A percentile compares a stretch with the other conserved stretches of the same genome.
These are phyloP conservation scores for Ceratocystis harringtonii DNA, from an alignment of 2,329 filamentous ascomycete genomes.

Conservation along the genomic window DNA sequence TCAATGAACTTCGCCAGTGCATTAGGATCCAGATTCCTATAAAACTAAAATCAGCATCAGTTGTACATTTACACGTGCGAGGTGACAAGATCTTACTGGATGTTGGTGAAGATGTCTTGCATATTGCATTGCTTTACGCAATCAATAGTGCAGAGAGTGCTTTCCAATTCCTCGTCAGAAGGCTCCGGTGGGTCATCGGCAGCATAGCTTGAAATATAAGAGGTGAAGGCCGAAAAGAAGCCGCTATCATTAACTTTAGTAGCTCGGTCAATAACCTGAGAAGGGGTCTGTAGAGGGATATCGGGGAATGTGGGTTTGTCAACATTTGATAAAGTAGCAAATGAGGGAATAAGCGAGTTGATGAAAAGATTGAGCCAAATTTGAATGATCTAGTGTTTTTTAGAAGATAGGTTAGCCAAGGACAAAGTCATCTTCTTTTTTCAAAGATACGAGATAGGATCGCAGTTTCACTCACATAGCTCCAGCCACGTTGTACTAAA, in stretches of 20 bases:
- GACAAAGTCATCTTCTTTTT: background rate
- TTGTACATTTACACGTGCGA: background rate
- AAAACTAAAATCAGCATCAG: conserved; percentile 1
- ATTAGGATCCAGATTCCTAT: conserved; percentile 44
- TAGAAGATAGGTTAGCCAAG: conserved; percentile 20
- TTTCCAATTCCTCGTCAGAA: conserved; percentile 91
- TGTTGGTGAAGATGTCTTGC: conserved; percentile 65
- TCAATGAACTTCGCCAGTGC: conserved; percentile 41
- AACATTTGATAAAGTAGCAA: conserved; percentile 41
- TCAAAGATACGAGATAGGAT: background rate
- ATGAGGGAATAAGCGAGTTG: conserved; percentile 79
- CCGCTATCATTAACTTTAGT: conserved; percentile 64
- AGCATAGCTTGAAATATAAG: conserved; percentile 96
- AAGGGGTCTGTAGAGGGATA: conserved; percentile 81
- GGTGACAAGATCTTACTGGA: conserved; percentile 42
- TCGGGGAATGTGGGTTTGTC: conserved; percentile 37
- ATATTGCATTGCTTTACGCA: conserved; percentile 85
- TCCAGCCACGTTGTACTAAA: conserved; percentile 63
- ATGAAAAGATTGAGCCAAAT: conserved; percentile 94
- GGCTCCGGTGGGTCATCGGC: conserved; percentile 95
- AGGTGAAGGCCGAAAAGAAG: conserved; percentile 85
- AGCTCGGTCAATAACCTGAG: conserved; percentile 81
- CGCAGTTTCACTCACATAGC: conserved; percentile 43
- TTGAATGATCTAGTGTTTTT: conserved; percentile 53
- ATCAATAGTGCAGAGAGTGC: conserved; percentile 84